Base-by-base conservation (phyloP, 2,329 filamentous ascomycete species). In the Talaromyces atroroseus region DNA sequence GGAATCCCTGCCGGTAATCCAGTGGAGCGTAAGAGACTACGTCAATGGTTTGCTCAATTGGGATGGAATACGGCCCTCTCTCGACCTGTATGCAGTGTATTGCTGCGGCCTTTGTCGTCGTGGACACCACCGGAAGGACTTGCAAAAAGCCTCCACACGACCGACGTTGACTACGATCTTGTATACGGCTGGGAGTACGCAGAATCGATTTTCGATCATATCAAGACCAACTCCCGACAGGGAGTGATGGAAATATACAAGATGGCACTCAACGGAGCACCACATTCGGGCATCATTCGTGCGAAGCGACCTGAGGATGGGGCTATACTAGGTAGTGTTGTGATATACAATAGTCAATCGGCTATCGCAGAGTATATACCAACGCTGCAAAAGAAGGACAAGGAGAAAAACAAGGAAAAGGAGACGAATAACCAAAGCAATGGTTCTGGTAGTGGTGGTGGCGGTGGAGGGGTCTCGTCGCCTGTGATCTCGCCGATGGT, bases 1-100 rank as follows among this genome's bases (percentile, higher is more conserved):
- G 92, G 92, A 0, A 88, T 96, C 10, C 91, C 92, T 0, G 84
- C 81, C n/a, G 79, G 76, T 5, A 84, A 89, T 46, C 75, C 76
- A 2, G 74, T 79, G 3, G 83, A 86, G 63, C 77, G 82, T 16
- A 85, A 83, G 67, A 77, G 79, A 49, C 70, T 85, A 21, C 78
- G 83, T n/a, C 81, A 82, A 47, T 97, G 92, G 92, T 96, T 96
- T 69, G 83, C 86, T n/a, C 89, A 87, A 61, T 82, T 91, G 48
- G 92, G 92, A 14, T 96, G 92, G 92, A 91, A 95, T 65, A 87
- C 82, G 2, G 79, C 82, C 0, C 75, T 84, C 4, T 84, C 83
- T 1, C 78, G 81, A 11, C 76, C 83, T 0, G 80, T 88, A 0
- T 86, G 82, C 64, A 91, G 87, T 68, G 86, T 95, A 80, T 76